phyloP scores from a whole-genome alignment of 2,329 filamentous ascomycete genomes.

The Aspergillus novofumigatus region DNA sequence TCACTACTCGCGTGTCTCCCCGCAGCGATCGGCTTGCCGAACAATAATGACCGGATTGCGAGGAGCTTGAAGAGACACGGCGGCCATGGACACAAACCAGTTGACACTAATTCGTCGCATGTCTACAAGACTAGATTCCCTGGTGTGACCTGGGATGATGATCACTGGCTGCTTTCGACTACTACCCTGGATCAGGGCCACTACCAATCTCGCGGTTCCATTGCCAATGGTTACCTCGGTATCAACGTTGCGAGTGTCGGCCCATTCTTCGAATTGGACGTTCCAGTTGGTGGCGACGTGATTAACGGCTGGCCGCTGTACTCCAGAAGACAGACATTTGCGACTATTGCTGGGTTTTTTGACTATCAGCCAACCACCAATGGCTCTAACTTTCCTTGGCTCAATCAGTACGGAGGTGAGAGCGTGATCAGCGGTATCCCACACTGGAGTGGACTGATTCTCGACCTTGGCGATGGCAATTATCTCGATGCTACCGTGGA shows the following conservation, averaged over 20 bases:
- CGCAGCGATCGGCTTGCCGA: neutral
- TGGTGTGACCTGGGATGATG: conserved; percentile 56
- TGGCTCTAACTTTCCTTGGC: conserved; percentile 63
- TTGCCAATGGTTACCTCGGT: conserved; percentile 63
- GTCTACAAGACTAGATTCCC: conserved; percentile 49
- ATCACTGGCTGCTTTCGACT: conserved; percentile 54
- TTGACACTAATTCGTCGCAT: conserved; percentile 15
- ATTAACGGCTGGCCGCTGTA: conserved; percentile 67
- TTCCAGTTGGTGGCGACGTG: conserved; percentile 46
- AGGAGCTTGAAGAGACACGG: conserved; percentile 18
- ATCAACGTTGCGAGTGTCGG: conserved; percentile 61
- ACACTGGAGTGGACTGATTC: conserved; percentile 60
- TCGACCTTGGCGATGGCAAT: conserved; percentile 51
- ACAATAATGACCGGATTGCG: conserved; percentile 14
- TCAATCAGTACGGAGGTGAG: conserved; percentile 66
- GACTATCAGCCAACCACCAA: conserved; percentile 57
- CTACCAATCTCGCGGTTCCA: conserved; percentile 57
- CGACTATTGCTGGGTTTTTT: conserved; percentile 65
- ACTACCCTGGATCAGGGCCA: conserved; percentile 53
- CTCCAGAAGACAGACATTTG: conserved; percentile 60
- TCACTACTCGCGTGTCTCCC: conserved; percentile 8
- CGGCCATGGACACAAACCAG: conserved; percentile 2
- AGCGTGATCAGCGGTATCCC: conserved; percentile 68
- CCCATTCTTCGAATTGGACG: conserved; percentile 60
- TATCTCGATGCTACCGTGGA: conserved; percentile 60